Percentiles rank a stretch among this genome's conserved stretches.
Conservation (phyloP, 768 basidiomycete species). For the Termitomyces sp. region DNA sequence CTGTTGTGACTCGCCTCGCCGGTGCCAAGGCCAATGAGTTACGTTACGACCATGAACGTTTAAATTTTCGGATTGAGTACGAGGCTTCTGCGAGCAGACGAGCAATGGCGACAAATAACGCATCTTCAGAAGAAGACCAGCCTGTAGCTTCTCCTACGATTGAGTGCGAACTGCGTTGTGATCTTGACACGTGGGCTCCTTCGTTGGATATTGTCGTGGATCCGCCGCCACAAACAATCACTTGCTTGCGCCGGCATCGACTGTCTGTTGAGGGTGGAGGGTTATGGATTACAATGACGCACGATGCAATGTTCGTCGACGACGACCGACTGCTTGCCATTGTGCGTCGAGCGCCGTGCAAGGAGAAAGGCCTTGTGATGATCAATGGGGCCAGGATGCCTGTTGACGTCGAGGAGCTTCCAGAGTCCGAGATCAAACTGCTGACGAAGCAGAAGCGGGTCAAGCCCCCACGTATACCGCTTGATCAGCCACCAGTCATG, state of each 20-base stretch:
- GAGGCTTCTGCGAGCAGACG: slow-evolving; percentile 55
- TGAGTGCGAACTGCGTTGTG: slow-evolving; percentile 89
- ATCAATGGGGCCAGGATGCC: slow-evolving; percentile 83
- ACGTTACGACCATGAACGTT: slow-evolving; percentile 85
- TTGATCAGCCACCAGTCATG: slow-evolving; percentile 89
- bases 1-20: slow-evolving; percentile 77
- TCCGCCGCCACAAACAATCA: slow-evolving; percentile 81
- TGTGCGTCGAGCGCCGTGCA: slow-evolving; percentile 69
- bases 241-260: slow-evolving; percentile 81
- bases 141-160: slow-evolving; percentile 44
- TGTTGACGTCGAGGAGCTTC: slow-evolving; percentile 86
- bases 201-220: slow-evolving; percentile 88
- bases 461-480: slow-evolving; percentile 79
- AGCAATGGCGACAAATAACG: slow-evolving; percentile 13
- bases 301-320: slow-evolving; percentile 73
- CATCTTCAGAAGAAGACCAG: slow-evolving; percentile 20
- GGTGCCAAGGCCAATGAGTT: slow-evolving; percentile 71
- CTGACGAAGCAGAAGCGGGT: slow-evolving; percentile 81
- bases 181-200: slow-evolving; percentile 82
- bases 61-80: slow-evolving; percentile 80
- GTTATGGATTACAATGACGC: slow-evolving; percentile 87
- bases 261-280: slow-evolving; percentile 87
- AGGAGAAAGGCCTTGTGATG: slow-evolving; percentile 80
- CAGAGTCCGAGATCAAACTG: slow-evolving; percentile 80
- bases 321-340: slow-evolving; percentile 74